Base-by-base conservation (phyloP, 495 filamentous ascomycete genomes). In the Trichocladium uniseriatum region DNA sequence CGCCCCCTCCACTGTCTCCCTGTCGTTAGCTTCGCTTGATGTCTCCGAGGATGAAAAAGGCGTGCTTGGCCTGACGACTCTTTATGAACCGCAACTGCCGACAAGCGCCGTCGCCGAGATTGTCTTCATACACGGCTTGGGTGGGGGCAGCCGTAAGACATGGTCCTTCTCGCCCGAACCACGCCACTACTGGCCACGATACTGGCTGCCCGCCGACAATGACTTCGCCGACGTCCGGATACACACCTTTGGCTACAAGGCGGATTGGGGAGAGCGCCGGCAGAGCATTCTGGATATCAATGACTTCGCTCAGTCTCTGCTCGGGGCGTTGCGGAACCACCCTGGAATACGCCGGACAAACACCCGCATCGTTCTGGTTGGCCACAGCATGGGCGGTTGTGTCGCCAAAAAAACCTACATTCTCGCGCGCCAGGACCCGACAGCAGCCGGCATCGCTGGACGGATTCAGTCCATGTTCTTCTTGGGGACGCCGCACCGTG, bases 381-480 rank as follows among this genome's bases (percentile, higher is more conserved):
- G 69, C 6, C 76, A 79, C 57, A 70, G 65, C 51, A 76, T 78
- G 75, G 76, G 76, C 19, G 75, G 75, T 1, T 58, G 72, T 24
- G 71, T 81, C 14, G 68, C 71, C 14, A 81, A 81, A 51, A 74
- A 62, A 47, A 56, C 58, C 1, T 68, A 59, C 51, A 60, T 66
- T 37, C 54, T 66, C 5, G 54, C 62, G 15, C 48, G 54, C 2
- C 51, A 63, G 36, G 56, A 65, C 36, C 49, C 55, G 20, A 47
- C 45, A 2, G 66, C 55, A 13, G 42, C 55, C 6, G 48, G 59
- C 13, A 13, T 74, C 3, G 63, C 58, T 5, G 36, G 38, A 0
- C 62, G 70, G 16, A 38, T 79, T 16, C 65, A 68, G 11, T 59
- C 65, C 1, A 68, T 79, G 2, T 69, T 69, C 50, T 80, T 79